Base-by-base conservation (phyloP, 176 grass and related monocot species). In the Musa beccarii region DNA sequence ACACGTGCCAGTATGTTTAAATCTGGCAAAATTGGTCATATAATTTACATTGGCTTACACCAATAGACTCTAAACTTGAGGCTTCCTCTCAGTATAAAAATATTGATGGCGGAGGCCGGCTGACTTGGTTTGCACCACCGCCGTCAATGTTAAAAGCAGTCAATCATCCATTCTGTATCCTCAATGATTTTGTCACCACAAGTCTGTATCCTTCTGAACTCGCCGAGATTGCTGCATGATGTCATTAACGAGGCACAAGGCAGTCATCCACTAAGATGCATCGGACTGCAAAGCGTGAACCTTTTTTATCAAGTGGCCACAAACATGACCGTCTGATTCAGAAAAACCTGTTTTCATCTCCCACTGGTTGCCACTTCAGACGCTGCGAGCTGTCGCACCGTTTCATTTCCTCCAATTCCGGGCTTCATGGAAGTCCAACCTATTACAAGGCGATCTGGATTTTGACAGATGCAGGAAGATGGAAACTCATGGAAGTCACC, bases 401-500 rank as follows among this genome's bases (percentile, higher is more conserved):
- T 8, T 57, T 57, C 9, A 0, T 15, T 13, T 56, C 10, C 53
- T 73, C 21, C 11, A 7, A 4, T 22, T 73, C 21, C n/a, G 2
- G 11, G 52, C 19, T 26, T 16, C 29, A 13, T 54, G 21, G 71
- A 24, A 73, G 13, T 22, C 21, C 12, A 8, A 74, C 8, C 12
- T 19, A 14, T 19, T 56, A 9, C 53, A 21, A 59, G 72, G 9
- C 11, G 10, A 50, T 66, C 59, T 52, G 78, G 78, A 76, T 84
- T 87, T 71, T 74, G 66, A 59, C 95, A 98, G 72, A 98, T 87
- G 66, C 90, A 98, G 54, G 90, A 74, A 57, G 84, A 89, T 51
- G 95, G 95, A 74, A 91, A 93, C 74, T 98, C 95, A 87, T 93
- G 84, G 29, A 98, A 93, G 54, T 98, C 94, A 63, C 83, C 88